A percentile compares a stretch with the other conserved stretches of the same genome.
Conservation (phyloP, 163 green algal genomes). For the Chlamydomonas reinhardtii region DNA sequence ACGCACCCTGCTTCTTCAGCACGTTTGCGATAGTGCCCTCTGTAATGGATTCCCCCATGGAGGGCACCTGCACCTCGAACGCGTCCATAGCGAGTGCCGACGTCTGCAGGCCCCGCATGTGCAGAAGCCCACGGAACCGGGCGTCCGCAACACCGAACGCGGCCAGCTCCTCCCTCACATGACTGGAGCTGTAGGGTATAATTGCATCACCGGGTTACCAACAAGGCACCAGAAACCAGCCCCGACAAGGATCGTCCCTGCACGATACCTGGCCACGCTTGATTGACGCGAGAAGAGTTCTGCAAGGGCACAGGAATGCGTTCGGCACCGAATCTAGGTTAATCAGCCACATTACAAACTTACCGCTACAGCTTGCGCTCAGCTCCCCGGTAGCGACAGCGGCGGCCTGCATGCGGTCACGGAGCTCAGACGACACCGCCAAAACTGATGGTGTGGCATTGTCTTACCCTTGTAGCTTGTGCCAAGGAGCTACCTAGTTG, state of each 20-base stretch:
- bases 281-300: constrained; percentile 31
- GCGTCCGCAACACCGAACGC: not conserved
- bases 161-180: not conserved
- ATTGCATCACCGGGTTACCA: not conserved
- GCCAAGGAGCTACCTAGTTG: constrained; percentile 36
- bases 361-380: constrained; percentile 23
- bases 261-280: constrained; percentile 22
- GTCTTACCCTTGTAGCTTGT: constrained; percentile 1
- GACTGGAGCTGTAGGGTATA: not conserved
- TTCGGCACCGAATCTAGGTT: too few relatives aligned
- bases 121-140: constrained; percentile 1
- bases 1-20: constrained; percentile 79
- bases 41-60: constrained; percentile 94
- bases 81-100: constrained; percentile 14
- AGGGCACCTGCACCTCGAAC: constrained; percentile 74
- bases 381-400: constrained; percentile 32
- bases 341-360: not conserved
- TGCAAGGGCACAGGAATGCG: not conserved
- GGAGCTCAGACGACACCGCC: constrained; percentile 13
- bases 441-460: too few relatives aligned
- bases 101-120: constrained; percentile 44
- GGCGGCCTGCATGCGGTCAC: constrained; percentile 39
- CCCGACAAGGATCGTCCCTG: not conserved
- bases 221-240: not conserved
- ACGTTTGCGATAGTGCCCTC: constrained; percentile 86